Conservation (phyloP, 1,139 yeast genomes). For the Debaryomyces udenii region DNA sequence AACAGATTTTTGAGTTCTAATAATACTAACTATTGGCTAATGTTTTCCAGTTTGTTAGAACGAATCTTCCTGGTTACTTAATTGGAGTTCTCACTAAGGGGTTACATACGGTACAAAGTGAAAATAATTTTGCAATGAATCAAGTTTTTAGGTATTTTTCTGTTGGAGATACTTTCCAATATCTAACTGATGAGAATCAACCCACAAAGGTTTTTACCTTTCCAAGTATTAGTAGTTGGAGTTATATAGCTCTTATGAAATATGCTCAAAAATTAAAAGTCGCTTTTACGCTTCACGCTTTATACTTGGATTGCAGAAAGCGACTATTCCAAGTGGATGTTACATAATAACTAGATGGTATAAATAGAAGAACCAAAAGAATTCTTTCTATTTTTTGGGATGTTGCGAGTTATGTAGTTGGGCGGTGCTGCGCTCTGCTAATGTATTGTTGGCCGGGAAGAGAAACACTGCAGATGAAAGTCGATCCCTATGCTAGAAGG, state of each 20-base stretch:
- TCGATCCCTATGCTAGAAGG: conserved; percentile 11
- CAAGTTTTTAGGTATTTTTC: conserved; percentile 9
- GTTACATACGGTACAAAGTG: conserved; percentile 2
- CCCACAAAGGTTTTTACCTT: conserved; percentile 7
- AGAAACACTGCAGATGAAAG: conserved; percentile 4
- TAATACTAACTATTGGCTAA: conserved; percentile 8
- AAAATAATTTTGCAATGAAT: conserved; percentile 7
- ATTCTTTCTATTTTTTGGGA: conserved; percentile 10
- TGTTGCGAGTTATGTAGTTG: conserved; percentile 9
- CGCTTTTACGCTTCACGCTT: conserved; percentile 3
- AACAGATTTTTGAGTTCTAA: conserved; percentile 5
- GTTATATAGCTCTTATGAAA: conserved; percentile 7
- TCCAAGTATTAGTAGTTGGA: conserved; percentile 9
- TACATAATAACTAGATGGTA: conserved; percentile 7
- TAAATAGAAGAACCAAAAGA: conserved; percentile 5
- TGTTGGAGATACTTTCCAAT: conserved; percentile 10
- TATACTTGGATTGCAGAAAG: conserved; percentile 5
- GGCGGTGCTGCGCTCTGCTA: conserved; percentile 9
- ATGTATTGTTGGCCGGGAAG: conserved; percentile 4
- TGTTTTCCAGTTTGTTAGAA: conserved; percentile 9
- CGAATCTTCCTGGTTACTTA: conserved; percentile 8
- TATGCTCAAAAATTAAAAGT: background rate
- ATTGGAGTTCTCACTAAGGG: conserved; percentile 8
- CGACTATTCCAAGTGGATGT: conserved; percentile 1
- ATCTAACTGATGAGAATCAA: conserved; percentile 6